These are phyloP conservation scores for Trifolium repens DNA, from an alignment of 306 rosid genomes.

Conservation along the genomic window DNA sequence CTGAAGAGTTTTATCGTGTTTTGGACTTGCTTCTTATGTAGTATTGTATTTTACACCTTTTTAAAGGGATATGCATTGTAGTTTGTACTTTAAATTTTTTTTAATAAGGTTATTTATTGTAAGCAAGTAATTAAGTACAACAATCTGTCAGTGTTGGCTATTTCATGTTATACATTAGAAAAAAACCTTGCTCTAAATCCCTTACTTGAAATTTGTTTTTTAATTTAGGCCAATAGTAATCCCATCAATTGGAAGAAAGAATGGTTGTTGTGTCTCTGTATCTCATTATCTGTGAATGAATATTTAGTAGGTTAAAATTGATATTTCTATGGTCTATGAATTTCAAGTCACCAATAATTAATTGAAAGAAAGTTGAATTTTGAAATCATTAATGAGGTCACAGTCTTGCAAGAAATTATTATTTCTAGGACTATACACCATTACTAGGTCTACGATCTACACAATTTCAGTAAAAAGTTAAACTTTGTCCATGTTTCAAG, in stretches of 20 bases:
- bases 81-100: slow-evolving; percentile 9
- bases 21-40: slow-evolving; percentile 31
- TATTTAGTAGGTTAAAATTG: slow-evolving; percentile 31
- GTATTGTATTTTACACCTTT: slow-evolving; percentile 14
- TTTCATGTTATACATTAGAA: background rate
- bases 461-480: background rate
- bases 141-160: slow-evolving; percentile 16
- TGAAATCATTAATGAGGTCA: slow-evolving; percentile 22
- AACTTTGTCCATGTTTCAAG: background rate
- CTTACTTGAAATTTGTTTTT: slow-evolving; percentile 19
- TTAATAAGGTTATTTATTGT: background rate
- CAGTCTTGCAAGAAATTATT: slow-evolving; percentile 14
- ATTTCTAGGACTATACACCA: slow-evolving; percentile 20
- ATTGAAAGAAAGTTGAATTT: slow-evolving; percentile 28
- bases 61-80: slow-evolving; percentile 28
- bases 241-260: slow-evolving; percentile 9
- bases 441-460: slow-evolving; percentile 10
- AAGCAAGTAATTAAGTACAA: slow-evolving; percentile 15
- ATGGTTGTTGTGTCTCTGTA: slow-evolving; percentile 24
- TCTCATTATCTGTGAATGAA: slow-evolving; percentile 11
- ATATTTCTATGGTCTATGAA: background rate
- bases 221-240: background rate
- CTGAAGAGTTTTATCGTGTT: slow-evolving; percentile 14
- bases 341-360: slow-evolving; percentile 25
- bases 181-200: background rate